Conservation (phyloP, 805 yeast genomes). For the Candida oleophila region DNA sequence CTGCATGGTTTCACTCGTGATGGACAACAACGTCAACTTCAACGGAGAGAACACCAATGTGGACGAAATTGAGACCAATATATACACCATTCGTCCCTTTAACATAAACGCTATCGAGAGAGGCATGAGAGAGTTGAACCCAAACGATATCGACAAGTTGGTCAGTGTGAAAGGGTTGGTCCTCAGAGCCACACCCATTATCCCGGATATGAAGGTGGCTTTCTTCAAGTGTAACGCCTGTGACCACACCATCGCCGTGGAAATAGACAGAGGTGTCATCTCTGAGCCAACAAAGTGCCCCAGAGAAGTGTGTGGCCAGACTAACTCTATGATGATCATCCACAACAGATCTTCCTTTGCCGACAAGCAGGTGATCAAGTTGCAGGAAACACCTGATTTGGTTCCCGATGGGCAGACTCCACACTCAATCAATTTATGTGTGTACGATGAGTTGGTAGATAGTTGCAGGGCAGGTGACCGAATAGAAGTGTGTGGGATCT, state of each 20-base stretch:
- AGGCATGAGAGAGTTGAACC: constrained; percentile 92
- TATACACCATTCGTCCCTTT: constrained; percentile 87
- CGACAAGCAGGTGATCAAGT: constrained; percentile 89
- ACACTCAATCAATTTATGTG: constrained; percentile 90
- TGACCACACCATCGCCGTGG: constrained; percentile 87
- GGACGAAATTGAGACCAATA: constrained; percentile 75
- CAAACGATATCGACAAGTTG: constrained; percentile 90
- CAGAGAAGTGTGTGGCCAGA: constrained; percentile 77
- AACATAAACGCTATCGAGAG: constrained; percentile 64
- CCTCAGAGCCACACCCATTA: constrained; percentile 81
- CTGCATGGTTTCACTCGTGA: constrained; percentile 72
- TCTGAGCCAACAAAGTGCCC: constrained; percentile 94
- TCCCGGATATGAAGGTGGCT: constrained; percentile 97
- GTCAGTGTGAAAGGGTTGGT: constrained; percentile 90
- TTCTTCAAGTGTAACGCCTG: constrained; percentile 95
- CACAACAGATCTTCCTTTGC: constrained; percentile 93
- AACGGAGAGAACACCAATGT: constrained; percentile 27
- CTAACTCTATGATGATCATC: constrained; percentile 83
- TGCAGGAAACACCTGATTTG: constrained; percentile 94
- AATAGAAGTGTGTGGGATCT: constrained; percentile 92
- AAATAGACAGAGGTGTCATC: constrained; percentile 91
- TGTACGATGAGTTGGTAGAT: constrained; percentile 94
- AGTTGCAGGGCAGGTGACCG: constrained; percentile 95
- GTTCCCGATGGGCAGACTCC: constrained; percentile 99
- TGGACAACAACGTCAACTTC: constrained; percentile 38